Conservation (phyloP, 768 basidiomycete genomes). For the Termitomyces sp. region DNA sequence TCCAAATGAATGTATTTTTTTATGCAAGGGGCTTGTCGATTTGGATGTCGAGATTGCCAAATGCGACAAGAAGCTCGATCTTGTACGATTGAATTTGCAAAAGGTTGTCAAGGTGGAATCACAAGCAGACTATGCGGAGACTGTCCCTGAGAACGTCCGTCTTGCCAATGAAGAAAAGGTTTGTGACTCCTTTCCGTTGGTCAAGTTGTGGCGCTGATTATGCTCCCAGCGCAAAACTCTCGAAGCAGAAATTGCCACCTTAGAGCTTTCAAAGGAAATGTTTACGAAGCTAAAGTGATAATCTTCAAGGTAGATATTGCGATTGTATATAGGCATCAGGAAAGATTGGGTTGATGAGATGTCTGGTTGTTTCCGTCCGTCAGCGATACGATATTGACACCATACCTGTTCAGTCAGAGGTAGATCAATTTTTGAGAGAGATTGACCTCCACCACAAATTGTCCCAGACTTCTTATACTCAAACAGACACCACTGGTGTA, state of each 20-base stretch:
- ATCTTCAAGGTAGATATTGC: not conserved
- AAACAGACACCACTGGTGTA: too few relatives aligned
- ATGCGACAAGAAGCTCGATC: slow-evolving; percentile 83
- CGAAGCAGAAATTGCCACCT: slow-evolving; percentile 75
- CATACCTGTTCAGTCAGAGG: too few relatives aligned
- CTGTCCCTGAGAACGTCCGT: slow-evolving; percentile 77
- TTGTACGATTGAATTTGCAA: slow-evolving; percentile 63
- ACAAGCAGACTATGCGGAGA: slow-evolving; percentile 73
- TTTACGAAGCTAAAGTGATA: slow-evolving; percentile 58
- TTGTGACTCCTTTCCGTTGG: slow-evolving; percentile 16
- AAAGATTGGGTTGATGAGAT: too few relatives aligned
- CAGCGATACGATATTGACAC: too few relatives aligned
- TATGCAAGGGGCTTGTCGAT: slow-evolving; percentile 81
- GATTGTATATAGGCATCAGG: not conserved
- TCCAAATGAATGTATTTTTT: not conserved
- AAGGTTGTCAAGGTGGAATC: slow-evolving; percentile 74
- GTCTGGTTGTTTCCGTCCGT: too few relatives aligned
- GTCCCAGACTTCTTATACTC: too few relatives aligned
- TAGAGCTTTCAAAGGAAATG: slow-evolving; percentile 71
- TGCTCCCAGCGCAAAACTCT: slow-evolving; percentile 62
- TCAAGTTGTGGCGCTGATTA: not conserved
- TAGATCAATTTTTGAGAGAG: too few relatives aligned
- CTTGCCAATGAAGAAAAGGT: slow-evolving; percentile 82
- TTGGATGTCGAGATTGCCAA: slow-evolving; percentile 85
- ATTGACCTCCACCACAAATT: too few relatives aligned